Base-by-base conservation (phyloP, 2,329 filamentous ascomycete genomes). In the Hypoxylon sp. region DNA sequence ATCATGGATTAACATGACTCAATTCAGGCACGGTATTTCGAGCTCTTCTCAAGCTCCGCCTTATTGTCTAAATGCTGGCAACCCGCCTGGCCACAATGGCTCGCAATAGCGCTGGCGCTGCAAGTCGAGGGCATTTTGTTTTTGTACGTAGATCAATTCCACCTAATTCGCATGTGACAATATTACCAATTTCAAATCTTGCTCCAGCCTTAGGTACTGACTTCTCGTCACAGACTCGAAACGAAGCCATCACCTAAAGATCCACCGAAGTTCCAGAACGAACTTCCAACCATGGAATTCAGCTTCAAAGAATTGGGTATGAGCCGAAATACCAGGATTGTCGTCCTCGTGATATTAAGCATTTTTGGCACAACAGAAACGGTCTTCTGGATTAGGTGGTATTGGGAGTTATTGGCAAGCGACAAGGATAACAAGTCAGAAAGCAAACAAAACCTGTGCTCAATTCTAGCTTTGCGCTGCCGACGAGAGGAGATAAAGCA, bases 311-410 rank as follows among this genome's bases (percentile, higher is more conserved):
- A 67, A 17, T 65, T 77, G 3, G 73, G 73, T 7, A 72, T 77
- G 56, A 71, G 64, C 24, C 68, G 68, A 46, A 73, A 66, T 39
- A 70, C 71, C 34, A 75, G 71, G 41, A 60, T 73, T 20, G 67
- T 71, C 37, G 70, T 77, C 19, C 49, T 74, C 51, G 59, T 64
- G 6, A 60, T 73, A 13, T 37, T 78, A 30, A 64, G 70, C 48
- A 64, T 76, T 22, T 69, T 75, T 56, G 73, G 75, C 7, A 75
- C 73, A 1, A 72, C 77, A 54, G 76, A 78, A 61, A 71, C 72
- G 17, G 72, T 72, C 47, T 75, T 78, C 55, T 78, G 72, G 71
- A 68, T 65, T 17, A 71, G 73, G 48, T 68, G 70, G 39, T 61
- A 72, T 41, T 70, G 66, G 69, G 57, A 65, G 26, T 73, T 71